Evolutionary conservation across 768 basidiomycete genomes (phyloP).

Genomic region (Boletus speciosus): DNA sequence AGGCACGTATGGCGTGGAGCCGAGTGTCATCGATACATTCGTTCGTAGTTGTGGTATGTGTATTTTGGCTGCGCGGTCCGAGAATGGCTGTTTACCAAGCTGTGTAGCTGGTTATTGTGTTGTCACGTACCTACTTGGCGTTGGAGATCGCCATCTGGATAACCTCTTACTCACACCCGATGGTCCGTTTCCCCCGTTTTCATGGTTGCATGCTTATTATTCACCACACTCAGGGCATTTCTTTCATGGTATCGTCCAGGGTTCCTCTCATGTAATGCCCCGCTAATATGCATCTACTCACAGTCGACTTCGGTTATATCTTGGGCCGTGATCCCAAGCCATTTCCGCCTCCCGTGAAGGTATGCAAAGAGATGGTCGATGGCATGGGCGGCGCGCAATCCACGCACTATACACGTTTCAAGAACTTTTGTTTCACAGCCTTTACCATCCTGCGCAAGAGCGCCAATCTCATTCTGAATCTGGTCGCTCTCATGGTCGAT

Average conservation of each 20-base stretch:
- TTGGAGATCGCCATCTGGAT: slow-evolving; percentile 95
- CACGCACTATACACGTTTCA: slow-evolving; percentile 94
- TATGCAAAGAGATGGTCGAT: slow-evolving; percentile 99
- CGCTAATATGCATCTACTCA: slow-evolving; percentile 7
- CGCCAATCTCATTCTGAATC: slow-evolving; percentile 93
- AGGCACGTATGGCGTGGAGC: slow-evolving; percentile 93
- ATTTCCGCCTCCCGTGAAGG: slow-evolving; percentile 96
- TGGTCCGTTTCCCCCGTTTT: slow-evolving; percentile 43
- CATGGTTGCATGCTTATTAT: slow-evolving; percentile 1
- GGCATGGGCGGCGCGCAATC: slow-evolving; percentile 98
- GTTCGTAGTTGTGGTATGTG: slow-evolving; percentile 87
- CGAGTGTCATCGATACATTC: slow-evolving; percentile 92
- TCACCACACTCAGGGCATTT: slow-evolving; percentile 63
- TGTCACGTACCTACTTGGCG: slow-evolving; percentile 92
- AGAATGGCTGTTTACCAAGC: slow-evolving; percentile 12
- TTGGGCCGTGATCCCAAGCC: slow-evolving; percentile 97
- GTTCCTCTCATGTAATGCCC: background rate
- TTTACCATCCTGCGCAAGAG: slow-evolving; percentile 95
- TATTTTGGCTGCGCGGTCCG: slow-evolving; percentile 26
- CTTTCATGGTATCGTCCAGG: slow-evolving; percentile 77
- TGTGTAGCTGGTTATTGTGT: slow-evolving; percentile 92
- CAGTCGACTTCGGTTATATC: slow-evolving; percentile 98
- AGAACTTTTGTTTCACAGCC: slow-evolving; percentile 95
- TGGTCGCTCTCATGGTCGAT: slow-evolving; percentile 96
- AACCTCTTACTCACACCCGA: slow-evolving; percentile 92